A percentile compares a stretch with the other conserved stretches of the same genome.
phyloP scores from a whole-genome alignment of 768 basidiomycete species.

The Leccinum arenicola region DNA sequence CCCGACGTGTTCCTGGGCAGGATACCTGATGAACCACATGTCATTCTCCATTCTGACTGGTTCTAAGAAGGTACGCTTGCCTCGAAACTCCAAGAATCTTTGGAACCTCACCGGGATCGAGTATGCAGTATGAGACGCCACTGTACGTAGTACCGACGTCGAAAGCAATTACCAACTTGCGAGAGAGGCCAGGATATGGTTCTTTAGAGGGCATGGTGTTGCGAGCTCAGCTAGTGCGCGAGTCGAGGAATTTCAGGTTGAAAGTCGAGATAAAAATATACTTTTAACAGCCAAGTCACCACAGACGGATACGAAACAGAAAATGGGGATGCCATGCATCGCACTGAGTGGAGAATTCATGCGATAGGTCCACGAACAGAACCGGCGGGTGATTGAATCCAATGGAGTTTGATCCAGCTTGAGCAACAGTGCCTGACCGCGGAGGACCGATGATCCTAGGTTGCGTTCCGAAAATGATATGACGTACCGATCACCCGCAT shows the following conservation, averaged over 20 bases:
- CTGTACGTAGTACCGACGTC: conserved; percentile 19
- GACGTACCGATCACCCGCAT: not conserved
- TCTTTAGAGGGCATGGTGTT: conserved; percentile 26
- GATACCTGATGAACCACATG: conserved; percentile 34
- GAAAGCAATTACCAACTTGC: conserved; percentile 43
- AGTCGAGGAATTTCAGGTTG: not conserved
- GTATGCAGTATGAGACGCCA: conserved; percentile 37
- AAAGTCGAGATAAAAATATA: not conserved
- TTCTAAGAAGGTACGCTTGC: conserved; percentile 10
- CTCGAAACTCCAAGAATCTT: conserved; percentile 26
- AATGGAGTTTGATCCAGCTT: not conserved
- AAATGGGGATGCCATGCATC: not conserved
- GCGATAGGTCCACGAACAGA: not conserved
- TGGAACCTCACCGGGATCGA: conserved; percentile 35
- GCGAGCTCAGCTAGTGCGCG: not conserved
- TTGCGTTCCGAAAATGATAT: not conserved
- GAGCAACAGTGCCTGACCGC: not conserved
- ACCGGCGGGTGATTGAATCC: not conserved
- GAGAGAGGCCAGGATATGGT: conserved; percentile 35
- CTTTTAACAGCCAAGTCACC: not conserved
- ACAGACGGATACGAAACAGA: not conserved
- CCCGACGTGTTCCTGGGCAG: conserved; percentile 44
- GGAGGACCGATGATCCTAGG: not conserved
- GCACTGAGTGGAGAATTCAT: not conserved
- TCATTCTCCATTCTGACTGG: not conserved